A percentile compares a stretch with the other conserved stretches of the same genome.
These are phyloP conservation scores for Beauveria sp. DNA, from an alignment of 2,329 filamentous ascomycete genomes.

Conservation along the genomic window DNA sequence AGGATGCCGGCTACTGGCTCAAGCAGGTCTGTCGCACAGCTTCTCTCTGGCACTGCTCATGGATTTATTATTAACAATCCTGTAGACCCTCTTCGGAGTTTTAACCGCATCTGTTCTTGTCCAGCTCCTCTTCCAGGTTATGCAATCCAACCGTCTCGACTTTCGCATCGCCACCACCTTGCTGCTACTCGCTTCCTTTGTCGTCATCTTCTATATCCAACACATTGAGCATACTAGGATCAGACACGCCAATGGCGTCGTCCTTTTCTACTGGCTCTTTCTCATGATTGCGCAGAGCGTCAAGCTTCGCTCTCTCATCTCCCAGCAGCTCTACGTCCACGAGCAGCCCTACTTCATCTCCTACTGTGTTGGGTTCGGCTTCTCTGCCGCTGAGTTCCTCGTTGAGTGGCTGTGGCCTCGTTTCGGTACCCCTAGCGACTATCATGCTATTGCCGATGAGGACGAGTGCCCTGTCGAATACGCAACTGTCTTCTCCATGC, in stretches of 20 bases:
- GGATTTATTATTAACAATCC: constrained; percentile 11
- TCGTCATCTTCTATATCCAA: constrained; percentile 70
- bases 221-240: constrained; percentile 80
- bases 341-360: constrained; percentile 68
- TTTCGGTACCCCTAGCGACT: constrained; percentile 47
- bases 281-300: constrained; percentile 70
- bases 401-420: constrained; percentile 87
- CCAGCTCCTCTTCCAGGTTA: constrained; percentile 69
- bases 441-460: constrained; percentile 50
- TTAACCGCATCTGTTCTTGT: constrained; percentile 61
- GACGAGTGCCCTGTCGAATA: constrained; percentile 74
- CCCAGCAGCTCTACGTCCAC: constrained; percentile 62
- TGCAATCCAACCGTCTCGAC: constrained; percentile 56
- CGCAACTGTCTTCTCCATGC: constrained; percentile 83
- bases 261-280: constrained; percentile 87
- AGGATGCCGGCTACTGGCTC: constrained; percentile 83
- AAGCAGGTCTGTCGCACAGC: constrained; percentile 61
- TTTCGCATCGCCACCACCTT: constrained; percentile 81
- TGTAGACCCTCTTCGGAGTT: constrained; percentile 51
- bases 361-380: constrained; percentile 63
- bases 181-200: constrained; percentile 62
- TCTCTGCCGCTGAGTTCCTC: constrained; percentile 63
- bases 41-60: background rate
- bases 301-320: constrained; percentile 79
- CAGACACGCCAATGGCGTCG: constrained; percentile 78